A percentile compares a stretch with the other conserved stretches of the same genome.
Conservation (phyloP, 2,329 filamentous ascomycete species). For the Neopestalotiopsis sp. region DNA sequence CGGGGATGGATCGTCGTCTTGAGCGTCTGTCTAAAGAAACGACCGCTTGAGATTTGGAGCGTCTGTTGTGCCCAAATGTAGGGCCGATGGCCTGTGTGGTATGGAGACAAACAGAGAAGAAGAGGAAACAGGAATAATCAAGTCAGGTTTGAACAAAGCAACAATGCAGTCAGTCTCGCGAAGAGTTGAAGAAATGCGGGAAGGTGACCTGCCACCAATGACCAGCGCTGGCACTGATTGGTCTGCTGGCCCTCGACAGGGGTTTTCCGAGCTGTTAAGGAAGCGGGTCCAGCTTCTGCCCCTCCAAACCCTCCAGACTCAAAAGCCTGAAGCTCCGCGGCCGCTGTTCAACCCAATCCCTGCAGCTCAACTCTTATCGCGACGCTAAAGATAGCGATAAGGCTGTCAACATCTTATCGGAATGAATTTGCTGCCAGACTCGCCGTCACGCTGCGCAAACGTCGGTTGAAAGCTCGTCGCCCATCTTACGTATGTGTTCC, state of each 20-base stretch:
- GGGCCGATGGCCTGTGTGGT: background rate
- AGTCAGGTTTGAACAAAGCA: background rate
- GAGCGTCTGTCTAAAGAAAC: too few species aligned
- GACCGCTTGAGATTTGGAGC: too few species aligned
- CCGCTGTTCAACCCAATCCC: background rate
- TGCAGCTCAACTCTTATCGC: background rate
- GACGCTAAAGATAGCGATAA: background rate
- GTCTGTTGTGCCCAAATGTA: too few species aligned
- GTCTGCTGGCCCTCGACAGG: background rate
- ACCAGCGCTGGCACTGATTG: background rate
- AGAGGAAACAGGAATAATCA: background rate
- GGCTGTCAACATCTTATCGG: background rate
- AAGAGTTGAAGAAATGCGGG: background rate
- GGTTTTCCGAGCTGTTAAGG: background rate
- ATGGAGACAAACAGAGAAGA: background rate
- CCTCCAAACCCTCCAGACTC: background rate
- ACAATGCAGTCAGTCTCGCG: background rate
- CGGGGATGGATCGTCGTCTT: background rate
- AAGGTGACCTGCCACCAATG: background rate
- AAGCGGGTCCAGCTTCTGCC: background rate
- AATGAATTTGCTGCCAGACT: too few species aligned
- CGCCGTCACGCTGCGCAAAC: too few species aligned
- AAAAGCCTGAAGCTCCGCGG: background rate
- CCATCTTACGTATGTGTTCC: background rate
- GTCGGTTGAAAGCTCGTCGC: background rate